A percentile compares a stretch with the other conserved stretches of the same genome.
Conservation (phyloP, 805 yeast species). For the Pichia occidentalis region DNA sequence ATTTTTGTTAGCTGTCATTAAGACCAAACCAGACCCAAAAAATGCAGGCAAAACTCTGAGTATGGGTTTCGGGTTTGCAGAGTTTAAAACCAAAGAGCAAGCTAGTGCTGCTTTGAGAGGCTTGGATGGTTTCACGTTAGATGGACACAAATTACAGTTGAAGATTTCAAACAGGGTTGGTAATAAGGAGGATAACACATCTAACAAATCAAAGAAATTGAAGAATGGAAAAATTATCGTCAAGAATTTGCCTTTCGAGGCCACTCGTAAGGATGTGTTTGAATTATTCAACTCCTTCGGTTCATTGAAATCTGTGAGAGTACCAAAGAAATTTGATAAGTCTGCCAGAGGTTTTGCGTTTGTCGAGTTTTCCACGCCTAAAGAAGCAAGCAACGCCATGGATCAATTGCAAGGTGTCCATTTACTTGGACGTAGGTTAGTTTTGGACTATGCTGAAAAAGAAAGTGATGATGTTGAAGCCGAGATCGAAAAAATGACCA, state of each 20-base stretch:
- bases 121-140: slow-evolving; percentile 70
- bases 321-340: slow-evolving; percentile 93
- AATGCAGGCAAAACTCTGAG: slow-evolving; percentile 60
- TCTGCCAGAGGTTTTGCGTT: slow-evolving; percentile 97
- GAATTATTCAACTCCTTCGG: slow-evolving; percentile 94
- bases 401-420: slow-evolving; percentile 92
- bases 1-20: slow-evolving; percentile 73
- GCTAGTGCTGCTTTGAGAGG: slow-evolving; percentile 71
- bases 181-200: slow-evolving; percentile 36
- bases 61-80: slow-evolving; percentile 98
- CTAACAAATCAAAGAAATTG: slow-evolving; percentile 27
- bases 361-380: slow-evolving; percentile 79
- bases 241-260: slow-evolving; percentile 96
- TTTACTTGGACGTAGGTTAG: slow-evolving; percentile 89
- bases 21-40: slow-evolving; percentile 83
- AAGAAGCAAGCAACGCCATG: slow-evolving; percentile 94
- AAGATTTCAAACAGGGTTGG: slow-evolving; percentile 71
- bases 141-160: slow-evolving; percentile 85
- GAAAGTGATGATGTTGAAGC: slow-evolving; percentile 81
- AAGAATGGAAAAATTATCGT: slow-evolving; percentile 77
- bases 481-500: slow-evolving; percentile 86
- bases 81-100: slow-evolving; percentile 69
- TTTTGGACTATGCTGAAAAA: slow-evolving; percentile 84
- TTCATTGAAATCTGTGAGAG: slow-evolving; percentile 86
- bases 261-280: slow-evolving; percentile 86